These are phyloP conservation scores for Pachyrhizus erosus DNA, from an alignment of 306 rosid genomes.

Conservation along the genomic window DNA sequence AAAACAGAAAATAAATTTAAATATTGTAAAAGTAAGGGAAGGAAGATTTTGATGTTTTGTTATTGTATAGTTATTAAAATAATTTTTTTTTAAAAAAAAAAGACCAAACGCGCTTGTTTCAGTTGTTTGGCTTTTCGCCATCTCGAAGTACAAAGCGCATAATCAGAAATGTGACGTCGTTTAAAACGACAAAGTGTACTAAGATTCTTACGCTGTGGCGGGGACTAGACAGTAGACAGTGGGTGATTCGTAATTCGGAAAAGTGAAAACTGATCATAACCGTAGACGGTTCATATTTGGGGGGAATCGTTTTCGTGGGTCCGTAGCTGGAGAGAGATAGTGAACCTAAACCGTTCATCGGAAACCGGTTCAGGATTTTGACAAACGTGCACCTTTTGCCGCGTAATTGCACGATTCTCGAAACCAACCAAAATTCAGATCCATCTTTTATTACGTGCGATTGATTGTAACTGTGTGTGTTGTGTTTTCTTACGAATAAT, in stretches of 20 bases:
- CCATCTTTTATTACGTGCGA: neutral
- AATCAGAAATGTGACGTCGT: slow-evolving; percentile 13
- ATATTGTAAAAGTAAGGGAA: neutral
- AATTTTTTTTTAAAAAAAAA: neutral
- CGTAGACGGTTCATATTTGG: neutral
- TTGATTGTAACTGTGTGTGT: neutral
- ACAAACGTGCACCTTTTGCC: slow-evolving; percentile 18
- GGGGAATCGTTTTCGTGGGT: neutral
- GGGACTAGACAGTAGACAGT: slow-evolving; percentile 3
- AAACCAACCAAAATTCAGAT: neutral
- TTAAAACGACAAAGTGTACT: slow-evolving; percentile 7
- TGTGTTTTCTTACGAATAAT: slow-evolving; percentile 28
- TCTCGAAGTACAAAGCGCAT: neutral
- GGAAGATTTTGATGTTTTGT: neutral
- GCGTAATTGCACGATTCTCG: slow-evolving; percentile 33
- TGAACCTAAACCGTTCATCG: slow-evolving; percentile 30
- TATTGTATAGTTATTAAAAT: neutral
- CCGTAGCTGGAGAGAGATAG: neutral
- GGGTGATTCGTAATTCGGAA: neutral
- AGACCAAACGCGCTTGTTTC: neutral
- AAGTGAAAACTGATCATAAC: slow-evolving; percentile 22
- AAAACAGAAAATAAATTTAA: neutral
- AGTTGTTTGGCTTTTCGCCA: neutral
- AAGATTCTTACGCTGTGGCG: neutral
- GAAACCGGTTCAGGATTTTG: slow-evolving; percentile 37